Evolutionary conservation across 148 eudicot species (phyloP), one percentile per base, ranked within the genome.

Genomic region (Pouteria glomerata): DNA sequence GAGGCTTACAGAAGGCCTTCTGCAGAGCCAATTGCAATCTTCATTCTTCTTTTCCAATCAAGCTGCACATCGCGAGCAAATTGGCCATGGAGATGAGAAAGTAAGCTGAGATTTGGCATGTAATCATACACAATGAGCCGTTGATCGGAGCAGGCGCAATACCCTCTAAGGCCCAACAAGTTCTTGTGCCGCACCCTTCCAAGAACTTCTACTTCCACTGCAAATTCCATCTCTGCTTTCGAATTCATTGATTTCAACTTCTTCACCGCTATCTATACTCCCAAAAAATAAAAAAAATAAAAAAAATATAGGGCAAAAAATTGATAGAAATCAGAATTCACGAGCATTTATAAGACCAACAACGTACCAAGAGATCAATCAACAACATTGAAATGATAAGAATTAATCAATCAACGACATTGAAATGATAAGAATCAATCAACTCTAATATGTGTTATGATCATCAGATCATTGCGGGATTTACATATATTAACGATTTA

Each of bases 71-170:
- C 80, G 19, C 62, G 47, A 14, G 84, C 70, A 44, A 77, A 80
- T 73, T 85, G 85, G 58, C 85, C 88, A 45, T 85, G 88, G 14
- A 85, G 81, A 68, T 85, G 88, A 60, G 88, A 85, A 8, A 82
- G 76, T 66, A 85, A 73, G 71, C 88, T 85, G 29, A 85, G 82
- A 73, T 85, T 85, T 12, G 88, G 85, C 88, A 85, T 82, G 76
- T 82, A 85, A 70, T 85, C 88, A 44, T 85, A 82, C 13, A 85
- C 85, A 29, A 85, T 85, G 34, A 85, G 77, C n/a, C 88, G 76
- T 56, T 85, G 82, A 8, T 85, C 84, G 47, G 58, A 76, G 26
- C 76, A 81, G 0, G 82, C 83, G 34, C 88, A 85, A 55, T 82
- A 85, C 0, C 88, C 88, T 58, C 82, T 80, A 26, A 85, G 71